Evolutionary conservation across 495 filamentous ascomycete genomes (phyloP), one percentile per base, ranked within the genome.

Genomic region (Penicillium robsamsonii): DNA sequence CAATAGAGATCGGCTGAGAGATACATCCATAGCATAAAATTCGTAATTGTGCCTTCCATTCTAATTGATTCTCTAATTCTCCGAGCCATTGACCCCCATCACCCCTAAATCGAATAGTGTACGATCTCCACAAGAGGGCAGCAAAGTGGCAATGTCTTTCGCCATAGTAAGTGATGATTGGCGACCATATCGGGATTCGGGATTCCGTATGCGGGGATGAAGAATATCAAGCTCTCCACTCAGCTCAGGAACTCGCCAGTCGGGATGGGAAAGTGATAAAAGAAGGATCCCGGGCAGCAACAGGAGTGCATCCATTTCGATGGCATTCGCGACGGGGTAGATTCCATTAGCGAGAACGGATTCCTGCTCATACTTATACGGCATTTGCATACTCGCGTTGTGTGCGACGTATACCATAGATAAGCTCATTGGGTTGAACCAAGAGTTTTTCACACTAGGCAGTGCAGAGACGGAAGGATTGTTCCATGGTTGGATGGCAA

Each of bases 351-450:
- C 43, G 15, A 46, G 29, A 31, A 46, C 15, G n/a, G 29, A 25
- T 18, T 33, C 10, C n/a, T 20, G 17, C 8, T 18, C 45, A 31
- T 47, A 47, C 29, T 15, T 17, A 47, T 31, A 15, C 44, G 25
- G 44, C 44, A 17, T 46, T 46, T 46, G 24, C 45, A 20, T 47
- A 31, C 27, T 47, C 27, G 45, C 17, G 5, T 47, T 47, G 29
- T 17, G 27, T 31, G 29, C 29, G 45, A 47, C 10, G 45, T 29
- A 31, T 20, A 30, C 27, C 15, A 22, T 27, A n/a, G 24, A 18
- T 18, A 31, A 47, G 45, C 29, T 47, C 29, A 33, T 47, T 47
- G 45, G 29, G 27, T 47, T 47, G 40, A 46, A 18, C 42, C 40
- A 43, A 55, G 25, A 31, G 48, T 25, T 17, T 38, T 35, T 52